Evolutionary conservation across 2,329 filamentous ascomycete genomes (phyloP), one percentile per base, ranked within the genome.

Genomic region (Pseudogymnoascus sp.): DNA sequence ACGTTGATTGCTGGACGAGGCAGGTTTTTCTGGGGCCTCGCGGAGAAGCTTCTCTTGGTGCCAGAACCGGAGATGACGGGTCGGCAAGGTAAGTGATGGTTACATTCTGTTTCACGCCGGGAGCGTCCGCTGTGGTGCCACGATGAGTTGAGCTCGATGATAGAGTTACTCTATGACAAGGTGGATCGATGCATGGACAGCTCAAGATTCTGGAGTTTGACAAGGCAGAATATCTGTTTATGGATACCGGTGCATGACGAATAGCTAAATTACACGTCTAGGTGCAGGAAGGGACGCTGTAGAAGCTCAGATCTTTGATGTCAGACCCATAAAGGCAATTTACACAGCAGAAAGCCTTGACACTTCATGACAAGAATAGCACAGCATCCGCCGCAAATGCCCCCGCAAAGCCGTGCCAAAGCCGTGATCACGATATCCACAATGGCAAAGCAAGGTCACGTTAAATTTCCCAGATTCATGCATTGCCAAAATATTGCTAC

Each of bases 401-500:
- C n/a, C 14, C 50, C 25, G 50, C 28, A 33, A 56, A 56, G 50
- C 28, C 50, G 10, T 56, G 28, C n/a, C 28, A 33, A 53, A 56
- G 28, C 28, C 16, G n/a, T 35, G 50, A 33, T 35, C 50, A 56
- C 28, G 50, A 56, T 33, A 56, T 21, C 50, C 50, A 56, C 50
- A 56, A 21, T 33, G n/a, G 50, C 28, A 33, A 56, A 14, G 10
- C 28, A 18, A 56, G 25, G 50, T 33, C 50, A 33, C 50, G 50
- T 56, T 56, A 56, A 56, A 56, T 33, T 53, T 56, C 2, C 50
- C 50, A 56, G 28, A 56, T 56, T 56, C 50, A 56, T 56, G 50
- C 50, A 28, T 35, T 35, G 16, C n/a, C 5, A 56, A 35, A 18
- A 33, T 33, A 35, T 21, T 33, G 28, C 50, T 21, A 56, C 28